Conservation (phyloP, 495 filamentous ascomycete genomes). For the Evernia prunastri region DNA sequence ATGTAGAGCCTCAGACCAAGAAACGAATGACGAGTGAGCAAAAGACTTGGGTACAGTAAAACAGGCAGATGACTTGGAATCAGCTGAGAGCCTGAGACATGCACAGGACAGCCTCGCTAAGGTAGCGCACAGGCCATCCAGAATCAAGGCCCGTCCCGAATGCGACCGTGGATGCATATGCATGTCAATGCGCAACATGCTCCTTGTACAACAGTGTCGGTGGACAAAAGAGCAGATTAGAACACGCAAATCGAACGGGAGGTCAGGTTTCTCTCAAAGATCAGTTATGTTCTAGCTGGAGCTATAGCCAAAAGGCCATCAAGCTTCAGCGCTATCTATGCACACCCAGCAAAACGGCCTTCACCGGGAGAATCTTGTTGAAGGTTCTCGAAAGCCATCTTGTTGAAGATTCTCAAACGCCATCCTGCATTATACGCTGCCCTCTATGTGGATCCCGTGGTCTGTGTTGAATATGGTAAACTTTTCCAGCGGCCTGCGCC, state of each 20-base stretch:
- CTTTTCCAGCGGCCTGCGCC: slow-evolving; percentile 19
- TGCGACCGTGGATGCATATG: slow-evolving; percentile 13
- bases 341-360: neutral
- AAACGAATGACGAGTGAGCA: slow-evolving; percentile 1
- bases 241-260: neutral
- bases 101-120: slow-evolving; percentile 13
- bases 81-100: slow-evolving; percentile 11
- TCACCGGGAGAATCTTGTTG: neutral
- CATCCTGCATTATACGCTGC: slow-evolving; percentile 4
- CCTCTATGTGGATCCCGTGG: slow-evolving; percentile 18
- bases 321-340: neutral
- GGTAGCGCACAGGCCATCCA: slow-evolving; percentile 11
- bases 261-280: neutral
- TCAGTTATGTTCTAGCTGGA: slow-evolving; percentile 5
- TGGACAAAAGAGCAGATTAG: neutral
- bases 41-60: neutral
- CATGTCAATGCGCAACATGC: slow-evolving; percentile 10
- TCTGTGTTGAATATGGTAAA: slow-evolving; percentile 27
- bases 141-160: slow-evolving; percentile 22
- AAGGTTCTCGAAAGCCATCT: slow-evolving; percentile 1
- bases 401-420: slow-evolving; percentile 16
- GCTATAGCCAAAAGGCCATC: neutral
- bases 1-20: slow-evolving; percentile 10
- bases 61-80: slow-evolving; percentile 17
- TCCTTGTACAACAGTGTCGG: neutral